phyloP scores from a whole-genome alignment of 2,329 filamentous ascomycete species.

The Penicillium sp. region DNA sequence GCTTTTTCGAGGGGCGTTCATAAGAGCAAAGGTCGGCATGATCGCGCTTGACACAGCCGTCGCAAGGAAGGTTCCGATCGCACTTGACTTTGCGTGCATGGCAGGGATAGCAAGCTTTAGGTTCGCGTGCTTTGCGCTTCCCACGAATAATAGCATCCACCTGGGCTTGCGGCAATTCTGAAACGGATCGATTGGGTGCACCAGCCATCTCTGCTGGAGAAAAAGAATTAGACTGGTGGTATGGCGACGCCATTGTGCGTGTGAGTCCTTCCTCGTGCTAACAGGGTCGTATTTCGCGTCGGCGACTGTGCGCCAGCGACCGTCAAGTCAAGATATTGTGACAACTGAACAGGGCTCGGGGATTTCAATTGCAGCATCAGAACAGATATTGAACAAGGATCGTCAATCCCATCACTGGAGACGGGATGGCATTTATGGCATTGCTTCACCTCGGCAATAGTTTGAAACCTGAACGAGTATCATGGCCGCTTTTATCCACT shows the following conservation, averaged over 20 bases:
- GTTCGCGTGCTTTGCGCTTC: slow-evolving; percentile 45
- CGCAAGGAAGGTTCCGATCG: slow-evolving; percentile 46
- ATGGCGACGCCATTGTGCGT: slow-evolving; percentile 28
- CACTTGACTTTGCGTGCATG: slow-evolving; percentile 47
- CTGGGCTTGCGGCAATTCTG: slow-evolving; percentile 43
- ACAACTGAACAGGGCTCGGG: no score
- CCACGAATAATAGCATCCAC: slow-evolving; percentile 46
- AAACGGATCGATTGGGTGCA: slow-evolving; percentile 26
- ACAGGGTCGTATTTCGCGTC: neutral
- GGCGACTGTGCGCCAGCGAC: slow-evolving; percentile 5
- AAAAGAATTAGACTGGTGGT: slow-evolving; percentile 26
- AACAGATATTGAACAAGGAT: no score
- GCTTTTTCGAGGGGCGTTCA: slow-evolving; percentile 45
- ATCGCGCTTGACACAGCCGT: slow-evolving; percentile 46
- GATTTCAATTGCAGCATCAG: neutral
- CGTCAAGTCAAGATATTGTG: neutral
- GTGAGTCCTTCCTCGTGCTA: neutral
- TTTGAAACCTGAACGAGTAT: slow-evolving; percentile 9
- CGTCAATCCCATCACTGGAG: neutral
- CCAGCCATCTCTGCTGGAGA: slow-evolving; percentile 27
- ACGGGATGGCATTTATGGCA: slow-evolving; percentile 2
- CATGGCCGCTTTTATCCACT: slow-evolving; percentile 13
- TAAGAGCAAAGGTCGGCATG: slow-evolving; percentile 47
- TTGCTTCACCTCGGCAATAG: slow-evolving; percentile 11
- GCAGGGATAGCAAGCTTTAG: slow-evolving; percentile 44